These are phyloP conservation scores for Chaetomium cochliodes DNA, from an alignment of 495 filamentous ascomycete genomes.

Conservation along the genomic window DNA sequence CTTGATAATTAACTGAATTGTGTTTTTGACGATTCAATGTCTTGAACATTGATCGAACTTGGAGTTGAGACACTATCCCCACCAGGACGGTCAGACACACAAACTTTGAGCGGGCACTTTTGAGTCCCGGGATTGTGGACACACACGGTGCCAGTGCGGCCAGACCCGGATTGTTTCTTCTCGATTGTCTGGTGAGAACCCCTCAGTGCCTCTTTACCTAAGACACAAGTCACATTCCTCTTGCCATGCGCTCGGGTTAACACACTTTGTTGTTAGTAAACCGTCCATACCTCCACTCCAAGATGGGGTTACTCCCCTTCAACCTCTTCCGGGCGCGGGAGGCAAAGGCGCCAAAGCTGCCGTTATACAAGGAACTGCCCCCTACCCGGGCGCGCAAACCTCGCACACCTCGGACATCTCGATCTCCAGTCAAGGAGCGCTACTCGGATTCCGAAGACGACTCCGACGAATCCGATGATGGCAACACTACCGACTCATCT, in stretches of 20 bases:
- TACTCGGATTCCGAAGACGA: conserved; percentile 46
- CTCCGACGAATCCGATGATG: conserved; percentile 44
- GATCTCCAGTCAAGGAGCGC: conserved; percentile 43
- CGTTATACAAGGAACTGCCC: conserved; percentile 43
- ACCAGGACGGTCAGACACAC: background rate
- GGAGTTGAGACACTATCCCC: background rate
- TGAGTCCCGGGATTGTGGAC: background rate
- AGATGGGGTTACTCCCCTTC: conserved; percentile 34
- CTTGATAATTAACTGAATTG: background rate
- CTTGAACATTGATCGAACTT: background rate
- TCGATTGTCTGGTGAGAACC: background rate
- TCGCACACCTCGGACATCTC: conserved; percentile 6
- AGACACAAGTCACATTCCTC: background rate
- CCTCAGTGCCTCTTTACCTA: background rate
- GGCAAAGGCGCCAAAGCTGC: conserved; percentile 40
- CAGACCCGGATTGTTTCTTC: background rate
- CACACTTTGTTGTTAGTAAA: background rate
- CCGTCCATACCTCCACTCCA: background rate
- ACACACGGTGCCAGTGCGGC: conserved; percentile 4
- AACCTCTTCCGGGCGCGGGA: conserved; percentile 40
- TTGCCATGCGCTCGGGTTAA: background rate
- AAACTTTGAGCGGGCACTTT: too few species aligned
- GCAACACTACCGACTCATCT: conserved; percentile 44
- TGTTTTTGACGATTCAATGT: too few species aligned
- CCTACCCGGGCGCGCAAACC: conserved; percentile 17